phyloP scores from a whole-genome alignment of 2,329 filamentous ascomycete species.

The Clonostachys byssicola region DNA sequence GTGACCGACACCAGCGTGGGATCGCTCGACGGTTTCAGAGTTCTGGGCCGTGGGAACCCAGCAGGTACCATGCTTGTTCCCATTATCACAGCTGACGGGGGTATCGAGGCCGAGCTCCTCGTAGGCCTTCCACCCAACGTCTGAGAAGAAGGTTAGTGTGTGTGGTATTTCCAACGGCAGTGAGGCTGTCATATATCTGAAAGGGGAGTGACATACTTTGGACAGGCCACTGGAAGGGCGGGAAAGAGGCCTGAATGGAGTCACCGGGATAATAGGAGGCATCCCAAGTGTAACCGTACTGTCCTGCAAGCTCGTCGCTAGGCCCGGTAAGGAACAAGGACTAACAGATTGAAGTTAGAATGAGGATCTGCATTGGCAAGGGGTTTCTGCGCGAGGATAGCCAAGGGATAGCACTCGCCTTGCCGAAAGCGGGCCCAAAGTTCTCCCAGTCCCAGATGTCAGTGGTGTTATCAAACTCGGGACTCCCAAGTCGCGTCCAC shows the following conservation, averaged over 20 bases:
- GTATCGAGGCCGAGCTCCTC: conserved; percentile 15
- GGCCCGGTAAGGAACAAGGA: conserved; percentile 11
- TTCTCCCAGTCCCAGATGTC: conserved; percentile 27
- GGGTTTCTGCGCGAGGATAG: no score
- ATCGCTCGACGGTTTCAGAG: conserved; percentile 16
- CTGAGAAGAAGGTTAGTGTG: neutral
- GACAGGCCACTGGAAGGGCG: conserved; percentile 21
- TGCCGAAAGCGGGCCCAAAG: conserved; percentile 27
- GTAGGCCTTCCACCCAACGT: conserved; percentile 9
- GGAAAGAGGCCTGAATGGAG: conserved; percentile 22
- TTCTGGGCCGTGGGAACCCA: conserved; percentile 20
- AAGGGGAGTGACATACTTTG: conserved; percentile 8
- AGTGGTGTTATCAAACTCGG: conserved; percentile 7
- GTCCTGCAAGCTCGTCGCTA: conserved; percentile 12
- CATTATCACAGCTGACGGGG: conserved; percentile 15
- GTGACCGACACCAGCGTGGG: conserved; percentile 20
- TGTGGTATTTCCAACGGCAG: neutral
- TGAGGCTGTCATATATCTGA: neutral
- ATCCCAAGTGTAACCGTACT: conserved; percentile 24
- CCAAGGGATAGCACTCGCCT: conserved; percentile 11
- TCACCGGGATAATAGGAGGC: conserved; percentile 20
- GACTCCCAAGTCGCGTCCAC: conserved; percentile 22
- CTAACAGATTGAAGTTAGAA: neutral
- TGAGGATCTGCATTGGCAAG: neutral
- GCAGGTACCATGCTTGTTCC: conserved; percentile 22